phyloP scores from a whole-genome alignment of 257 asterid genomes.

The Datura wrightii region DNA sequence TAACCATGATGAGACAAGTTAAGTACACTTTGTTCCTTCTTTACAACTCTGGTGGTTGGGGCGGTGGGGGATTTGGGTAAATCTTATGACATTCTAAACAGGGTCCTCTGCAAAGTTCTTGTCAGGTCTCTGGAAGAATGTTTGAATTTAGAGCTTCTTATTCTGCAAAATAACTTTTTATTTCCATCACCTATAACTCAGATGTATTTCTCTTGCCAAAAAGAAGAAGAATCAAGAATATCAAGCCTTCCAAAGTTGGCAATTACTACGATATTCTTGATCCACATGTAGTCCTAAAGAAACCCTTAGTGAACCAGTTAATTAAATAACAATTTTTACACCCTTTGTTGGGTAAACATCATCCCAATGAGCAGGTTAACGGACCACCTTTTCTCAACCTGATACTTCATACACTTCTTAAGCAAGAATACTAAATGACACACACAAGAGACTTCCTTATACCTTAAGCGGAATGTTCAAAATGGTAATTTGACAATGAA shows the following conservation, averaged over 20 bases:
- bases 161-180: neutral
- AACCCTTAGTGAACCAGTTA: neutral
- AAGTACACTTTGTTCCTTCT: neutral
- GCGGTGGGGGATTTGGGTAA: neutral
- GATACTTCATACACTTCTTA: neutral
- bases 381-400: constrained; percentile 1
- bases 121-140: neutral
- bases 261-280: neutral
- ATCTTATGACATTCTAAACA: neutral
- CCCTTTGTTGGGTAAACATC: neutral
- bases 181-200: neutral
- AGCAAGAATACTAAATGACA: neutral
- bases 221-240: constrained; percentile 4
- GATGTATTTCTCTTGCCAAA: neutral
- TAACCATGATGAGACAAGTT: neutral
- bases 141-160: neutral
- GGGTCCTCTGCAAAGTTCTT: neutral
- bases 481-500: neutral
- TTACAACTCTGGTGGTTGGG: neutral
- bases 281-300: constrained; percentile 13
- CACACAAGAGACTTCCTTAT: neutral
- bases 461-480: neutral
- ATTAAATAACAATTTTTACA: neutral
- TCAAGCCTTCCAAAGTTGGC: constrained; percentile 25
- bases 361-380: constrained; percentile 12